A percentile compares a stretch with the other conserved stretches of the same genome.
Conservation (phyloP, 169 alveolate species). For the Plasmodium adleri region DNA sequence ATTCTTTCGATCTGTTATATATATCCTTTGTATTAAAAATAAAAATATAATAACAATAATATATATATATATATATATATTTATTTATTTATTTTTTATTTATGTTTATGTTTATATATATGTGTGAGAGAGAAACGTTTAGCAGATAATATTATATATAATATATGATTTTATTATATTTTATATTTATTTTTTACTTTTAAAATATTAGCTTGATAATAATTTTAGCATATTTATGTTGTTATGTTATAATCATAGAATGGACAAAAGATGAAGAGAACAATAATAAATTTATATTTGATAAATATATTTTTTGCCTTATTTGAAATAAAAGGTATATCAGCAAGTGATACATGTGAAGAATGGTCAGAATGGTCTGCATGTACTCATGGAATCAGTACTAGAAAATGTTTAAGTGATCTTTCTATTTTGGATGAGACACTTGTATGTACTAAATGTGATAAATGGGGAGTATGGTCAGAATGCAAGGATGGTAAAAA, state of each 20-base stretch:
- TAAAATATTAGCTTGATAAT: too few species aligned
- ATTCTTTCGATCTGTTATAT: too few species aligned
- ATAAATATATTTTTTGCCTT: slow-evolving; percentile 3
- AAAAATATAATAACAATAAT: too few species aligned
- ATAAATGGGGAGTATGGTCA: slow-evolving; percentile 52
- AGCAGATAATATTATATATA: too few species aligned
- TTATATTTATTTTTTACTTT: slow-evolving; percentile 30
- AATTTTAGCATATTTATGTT: too few species aligned
- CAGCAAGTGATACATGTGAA: not conserved
- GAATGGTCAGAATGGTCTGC: slow-evolving; percentile 46
- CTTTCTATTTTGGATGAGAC: not conserved
- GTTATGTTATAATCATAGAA: not conserved
- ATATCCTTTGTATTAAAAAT: too few species aligned
- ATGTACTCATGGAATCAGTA: slow-evolving; percentile 10
- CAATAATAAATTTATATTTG: slow-evolving; percentile 5
- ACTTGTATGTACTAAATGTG: slow-evolving; percentile 13
- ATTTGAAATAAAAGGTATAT: slow-evolving; percentile 1
- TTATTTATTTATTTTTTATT: too few species aligned
- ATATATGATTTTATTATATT: too few species aligned
- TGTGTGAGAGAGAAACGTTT: too few species aligned
- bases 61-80: too few species aligned
- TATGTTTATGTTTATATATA: too few species aligned
- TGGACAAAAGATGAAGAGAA: slow-evolving; percentile 40
- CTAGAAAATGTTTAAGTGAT: slow-evolving; percentile 31
- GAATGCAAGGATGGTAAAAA: slow-evolving; percentile 35